These are phyloP conservation scores for Diutina siamensis DNA, from an alignment of 1,139 yeast genomes.

Conservation along the genomic window DNA sequence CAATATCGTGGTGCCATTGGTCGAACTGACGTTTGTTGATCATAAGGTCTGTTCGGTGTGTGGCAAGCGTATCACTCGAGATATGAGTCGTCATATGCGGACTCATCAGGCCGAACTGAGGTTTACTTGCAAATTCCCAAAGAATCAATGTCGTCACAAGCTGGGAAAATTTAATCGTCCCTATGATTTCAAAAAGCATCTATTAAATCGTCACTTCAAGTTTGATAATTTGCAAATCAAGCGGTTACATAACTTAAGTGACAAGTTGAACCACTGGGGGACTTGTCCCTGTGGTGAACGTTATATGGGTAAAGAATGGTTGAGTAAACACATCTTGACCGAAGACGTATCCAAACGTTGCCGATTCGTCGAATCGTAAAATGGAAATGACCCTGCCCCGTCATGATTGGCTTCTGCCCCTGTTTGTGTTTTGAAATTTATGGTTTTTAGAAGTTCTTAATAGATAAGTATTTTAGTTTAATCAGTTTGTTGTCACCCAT, in stretches of 20 bases:
- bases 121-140: slow-evolving; percentile 4
- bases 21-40: slow-evolving; percentile 9
- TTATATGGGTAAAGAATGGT: slow-evolving; percentile 3
- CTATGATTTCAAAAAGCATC: slow-evolving; percentile 4
- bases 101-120: slow-evolving; percentile 6
- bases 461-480: too few species aligned
- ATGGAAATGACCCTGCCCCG: not conserved
- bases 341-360: slow-evolving; percentile 13
- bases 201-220: slow-evolving; percentile 5
- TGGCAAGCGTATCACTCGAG: slow-evolving; percentile 6
- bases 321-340: slow-evolving; percentile 3
- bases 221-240: slow-evolving; percentile 4
- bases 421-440: slow-evolving; percentile 7
- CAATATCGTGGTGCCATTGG: slow-evolving; percentile 24
- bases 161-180: slow-evolving; percentile 6
- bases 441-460: too few species aligned
- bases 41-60: slow-evolving; percentile 5
- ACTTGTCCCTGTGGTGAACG: slow-evolving; percentile 5
- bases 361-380: slow-evolving; percentile 39
- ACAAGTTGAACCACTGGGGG: slow-evolving; percentile 6
- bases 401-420: slow-evolving; percentile 10
- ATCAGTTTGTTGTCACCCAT: too few species aligned
- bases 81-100: slow-evolving; percentile 5
- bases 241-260: slow-evolving; percentile 2
- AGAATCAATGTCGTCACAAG: slow-evolving; percentile 6